phyloP scores from a whole-genome alignment of 345 rosid genomes.

The Murraya paniculata region DNA sequence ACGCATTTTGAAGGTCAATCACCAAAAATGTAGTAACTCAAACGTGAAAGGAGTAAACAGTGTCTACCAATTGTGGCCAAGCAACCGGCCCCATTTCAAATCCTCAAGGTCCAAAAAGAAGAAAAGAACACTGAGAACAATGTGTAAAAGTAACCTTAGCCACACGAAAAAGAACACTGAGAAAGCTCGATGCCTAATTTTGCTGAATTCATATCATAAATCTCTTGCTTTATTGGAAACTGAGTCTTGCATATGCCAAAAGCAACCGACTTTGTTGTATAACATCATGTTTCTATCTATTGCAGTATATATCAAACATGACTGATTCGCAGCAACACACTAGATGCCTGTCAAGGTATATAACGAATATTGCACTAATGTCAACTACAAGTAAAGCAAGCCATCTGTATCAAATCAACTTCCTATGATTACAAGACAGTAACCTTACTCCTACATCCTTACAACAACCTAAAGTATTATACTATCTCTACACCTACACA shows the following conservation, averaged over 20 bases:
- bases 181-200: not conserved
- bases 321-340: not conserved
- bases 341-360: not conserved
- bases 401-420: constrained; percentile 1
- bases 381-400: not conserved
- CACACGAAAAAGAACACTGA: not conserved
- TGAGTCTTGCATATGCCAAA: not conserved
- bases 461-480: not conserved
- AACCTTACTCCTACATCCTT: constrained; percentile 8
- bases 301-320: not conserved
- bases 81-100: not conserved
- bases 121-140: not conserved
- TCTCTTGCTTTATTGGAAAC: not conserved
- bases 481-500: constrained; percentile 8
- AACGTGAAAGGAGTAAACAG: not conserved
- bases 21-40: not conserved
- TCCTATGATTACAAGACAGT: not conserved
- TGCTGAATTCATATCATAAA: not conserved
- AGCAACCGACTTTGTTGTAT: not conserved
- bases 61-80: not conserved
- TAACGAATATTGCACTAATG: not conserved
- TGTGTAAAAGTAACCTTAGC: not conserved
- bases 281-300: not conserved
- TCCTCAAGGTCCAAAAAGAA: not conserved
- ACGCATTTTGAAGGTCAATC: not conserved